Conservation (phyloP, 2,329 filamentous ascomycete genomes). For the Fonsecaea nubica region DNA sequence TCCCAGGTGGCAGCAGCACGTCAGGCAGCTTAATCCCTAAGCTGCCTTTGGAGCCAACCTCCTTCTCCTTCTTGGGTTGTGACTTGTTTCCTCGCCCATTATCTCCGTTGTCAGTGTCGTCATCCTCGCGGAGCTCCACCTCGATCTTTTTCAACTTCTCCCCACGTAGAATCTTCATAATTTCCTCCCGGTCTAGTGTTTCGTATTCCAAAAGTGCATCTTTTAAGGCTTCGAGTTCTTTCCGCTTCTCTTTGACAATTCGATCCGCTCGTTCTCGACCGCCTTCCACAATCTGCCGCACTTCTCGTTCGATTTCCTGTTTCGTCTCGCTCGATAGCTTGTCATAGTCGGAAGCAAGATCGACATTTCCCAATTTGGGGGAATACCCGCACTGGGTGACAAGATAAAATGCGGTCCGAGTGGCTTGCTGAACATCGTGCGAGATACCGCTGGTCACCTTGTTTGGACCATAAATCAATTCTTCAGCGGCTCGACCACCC, state of each 20-base stretch:
- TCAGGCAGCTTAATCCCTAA: conserved; percentile 41
- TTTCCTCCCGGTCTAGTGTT: conserved; percentile 85
- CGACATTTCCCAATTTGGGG: conserved; percentile 83
- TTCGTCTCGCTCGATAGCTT: conserved; percentile 85
- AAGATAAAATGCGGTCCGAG: conserved; percentile 82
- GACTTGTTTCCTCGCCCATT: conserved; percentile 37
- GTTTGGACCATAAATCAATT: conserved; percentile 89
- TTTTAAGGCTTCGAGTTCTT: conserved; percentile 85
- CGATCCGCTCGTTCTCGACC: conserved; percentile 74
- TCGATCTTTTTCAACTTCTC: conserved; percentile 76
- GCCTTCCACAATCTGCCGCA: conserved; percentile 82
- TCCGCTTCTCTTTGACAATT: conserved; percentile 75
- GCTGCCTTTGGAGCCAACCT: conserved; percentile 36
- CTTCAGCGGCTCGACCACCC: conserved; percentile 86
- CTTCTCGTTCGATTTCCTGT: conserved; percentile 84
- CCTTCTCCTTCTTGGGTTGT: conserved; percentile 38
- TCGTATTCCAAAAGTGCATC: conserved; percentile 93
- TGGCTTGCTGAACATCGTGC: conserved; percentile 81
- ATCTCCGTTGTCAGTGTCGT: conserved; percentile 41
- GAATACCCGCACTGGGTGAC: conserved; percentile 92
- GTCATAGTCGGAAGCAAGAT: conserved; percentile 80
- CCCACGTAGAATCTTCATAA: conserved; percentile 85
- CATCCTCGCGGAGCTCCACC: conserved; percentile 61
- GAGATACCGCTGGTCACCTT: conserved; percentile 89
- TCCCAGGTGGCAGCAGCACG: conserved; percentile 38